These are phyloP conservation scores for Ceratobasidium sp. DNA, from an alignment of 1,284 basidiomycete species.

Conservation along the genomic window DNA sequence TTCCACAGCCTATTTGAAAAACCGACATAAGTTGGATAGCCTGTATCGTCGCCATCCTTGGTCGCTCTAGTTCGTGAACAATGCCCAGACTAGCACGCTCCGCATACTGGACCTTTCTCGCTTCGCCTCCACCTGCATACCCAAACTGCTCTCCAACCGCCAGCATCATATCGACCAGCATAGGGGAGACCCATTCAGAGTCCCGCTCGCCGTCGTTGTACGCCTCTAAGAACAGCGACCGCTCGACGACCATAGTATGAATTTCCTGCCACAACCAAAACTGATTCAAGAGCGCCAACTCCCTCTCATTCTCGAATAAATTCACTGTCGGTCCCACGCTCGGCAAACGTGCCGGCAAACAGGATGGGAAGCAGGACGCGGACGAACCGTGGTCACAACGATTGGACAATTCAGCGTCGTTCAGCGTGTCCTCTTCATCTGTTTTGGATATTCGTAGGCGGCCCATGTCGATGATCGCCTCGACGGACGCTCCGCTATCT, in stretches of 20 bases:
- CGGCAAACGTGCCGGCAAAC: neutral
- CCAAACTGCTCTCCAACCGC: slow-evolving; percentile 29
- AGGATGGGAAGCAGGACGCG: slow-evolving; percentile 14
- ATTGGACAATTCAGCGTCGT: neutral
- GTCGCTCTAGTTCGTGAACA: slow-evolving; percentile 16
- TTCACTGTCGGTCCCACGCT: neutral
- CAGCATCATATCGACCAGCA: slow-evolving; percentile 40
- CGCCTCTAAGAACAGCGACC: slow-evolving; percentile 6
- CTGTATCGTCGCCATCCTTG: slow-evolving; percentile 36
- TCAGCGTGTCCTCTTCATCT: slow-evolving; percentile 12
- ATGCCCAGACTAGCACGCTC: slow-evolving; percentile 15
- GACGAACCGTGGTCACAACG: slow-evolving; percentile 23
- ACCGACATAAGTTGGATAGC: slow-evolving; percentile 30
- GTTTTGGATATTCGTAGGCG: slow-evolving; percentile 11
- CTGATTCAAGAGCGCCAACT: slow-evolving; percentile 4
- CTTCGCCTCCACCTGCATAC: slow-evolving; percentile 1
- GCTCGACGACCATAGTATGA: slow-evolving; percentile 21
- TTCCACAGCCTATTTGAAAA: slow-evolving; percentile 29
- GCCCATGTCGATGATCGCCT: slow-evolving; percentile 30
- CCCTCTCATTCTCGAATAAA: slow-evolving; percentile 14
- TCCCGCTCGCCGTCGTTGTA: slow-evolving; percentile 29
- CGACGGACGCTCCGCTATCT: slow-evolving; percentile 23
- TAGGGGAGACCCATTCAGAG: slow-evolving; percentile 37
- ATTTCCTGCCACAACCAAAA: slow-evolving; percentile 39
- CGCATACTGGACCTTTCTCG: neutral